Base-by-base conservation (phyloP, 331 rosid species). In the Stylosanthes scabra region DNA sequence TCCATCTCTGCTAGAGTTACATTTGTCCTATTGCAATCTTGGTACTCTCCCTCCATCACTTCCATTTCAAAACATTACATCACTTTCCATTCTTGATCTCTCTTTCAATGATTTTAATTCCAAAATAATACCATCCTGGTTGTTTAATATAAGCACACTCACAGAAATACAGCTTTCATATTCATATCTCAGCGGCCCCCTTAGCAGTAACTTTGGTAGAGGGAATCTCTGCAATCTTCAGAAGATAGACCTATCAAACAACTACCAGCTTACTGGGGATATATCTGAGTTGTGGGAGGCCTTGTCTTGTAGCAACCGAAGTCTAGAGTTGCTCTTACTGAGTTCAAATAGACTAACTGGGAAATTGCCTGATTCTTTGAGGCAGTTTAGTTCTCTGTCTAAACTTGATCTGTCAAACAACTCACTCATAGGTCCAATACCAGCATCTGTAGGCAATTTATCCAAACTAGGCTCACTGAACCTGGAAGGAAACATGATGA, bases 51-150 rank as follows among this genome's bases (percentile, higher is more conserved):
- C 80, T 12, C 34, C 11, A 13, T 46, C 68, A 57, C 13, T 20
- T 16, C 62, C 74, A 8, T 75, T 75, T 57, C 37, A 25, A 66
- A 75, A 75, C 57, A 11, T 75, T 45, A 75, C 74, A 45, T 75
- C 74, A 45, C 80, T 75, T 75, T 75, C 55, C 0, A 49, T 58
- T 28, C 74, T 75, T 57, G 46, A 57, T 58, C 68, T 75, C 29
- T 66, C 55, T 20, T 2, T 12, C 7, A 60, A 59, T 59, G 14
- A 10, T 50, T 68, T 59, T 3, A 50, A 68, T 41, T 68, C 81
- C 64, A 11, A 62, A 9, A 5, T 47, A 58, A 9, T 47, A 58
- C 80, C 74, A 31, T 68, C 63, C 7, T 76, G 81, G 75, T 0
- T 68, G 49, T 76, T 76, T 39, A 76, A 68, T 44, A 50, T 68